Evolutionary conservation across 1,139 yeast species (phyloP).

Genomic region (Sugiyamaella neomexicana): DNA sequence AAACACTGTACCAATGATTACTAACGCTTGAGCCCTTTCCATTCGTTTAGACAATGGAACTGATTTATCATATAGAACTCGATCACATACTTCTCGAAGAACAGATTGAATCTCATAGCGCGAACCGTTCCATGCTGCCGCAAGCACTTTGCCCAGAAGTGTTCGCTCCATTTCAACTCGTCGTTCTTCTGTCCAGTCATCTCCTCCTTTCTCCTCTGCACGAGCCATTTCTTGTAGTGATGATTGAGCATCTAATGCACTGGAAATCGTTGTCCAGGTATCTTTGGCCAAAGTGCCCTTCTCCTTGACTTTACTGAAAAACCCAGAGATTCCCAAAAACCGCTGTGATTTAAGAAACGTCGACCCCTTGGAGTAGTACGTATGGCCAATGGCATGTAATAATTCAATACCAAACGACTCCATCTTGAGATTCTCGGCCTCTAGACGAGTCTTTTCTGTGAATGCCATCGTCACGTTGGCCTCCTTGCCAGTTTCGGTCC

Average conservation of each 20-base stretch:
- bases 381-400: constrained; percentile 79
- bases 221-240: constrained; percentile 73
- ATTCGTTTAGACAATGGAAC: constrained; percentile 57
- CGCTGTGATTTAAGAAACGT: constrained; percentile 66
- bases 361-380: constrained; percentile 67
- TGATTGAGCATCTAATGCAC: constrained; percentile 84
- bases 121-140: constrained; percentile 97
- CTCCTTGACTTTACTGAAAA: constrained; percentile 81
- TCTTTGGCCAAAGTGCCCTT: constrained; percentile 85
- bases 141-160: constrained; percentile 83
- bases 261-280: constrained; percentile 77
- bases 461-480: constrained; percentile 69
- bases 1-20: constrained; percentile 73
- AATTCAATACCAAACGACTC: constrained; percentile 93
- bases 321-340: constrained; percentile 78
- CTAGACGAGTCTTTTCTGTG: constrained; percentile 67
- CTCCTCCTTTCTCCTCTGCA: constrained; percentile 51
- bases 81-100: constrained; percentile 81
- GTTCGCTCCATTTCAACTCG: constrained; percentile 83
- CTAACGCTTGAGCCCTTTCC: constrained; percentile 78
- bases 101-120: constrained; percentile 88
- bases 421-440: constrained; percentile 86
- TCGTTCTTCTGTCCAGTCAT: constrained; percentile 73
- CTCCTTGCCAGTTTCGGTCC: constrained; percentile 81
- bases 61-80: constrained; percentile 62